Base-by-base conservation (phyloP, 1,284 basidiomycete genomes). In the Melampsora americana region DNA sequence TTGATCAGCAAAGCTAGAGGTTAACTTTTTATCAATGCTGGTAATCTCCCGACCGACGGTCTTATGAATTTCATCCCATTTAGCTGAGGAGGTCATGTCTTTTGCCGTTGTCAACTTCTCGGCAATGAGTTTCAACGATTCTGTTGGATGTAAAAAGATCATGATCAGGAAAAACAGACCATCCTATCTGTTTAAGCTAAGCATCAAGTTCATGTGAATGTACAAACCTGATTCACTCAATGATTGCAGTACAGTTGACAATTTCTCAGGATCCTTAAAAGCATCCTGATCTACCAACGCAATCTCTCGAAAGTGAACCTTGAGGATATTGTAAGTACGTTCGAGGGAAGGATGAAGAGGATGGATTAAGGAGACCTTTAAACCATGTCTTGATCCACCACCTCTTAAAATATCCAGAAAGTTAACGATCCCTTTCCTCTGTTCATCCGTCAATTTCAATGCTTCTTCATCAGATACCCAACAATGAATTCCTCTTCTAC, bases 401-500 rank as follows among this genome's bases (percentile, higher is more conserved):
- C 82, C 81, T 79, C 90, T 90, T 79, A 97, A 86, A 12, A 98
- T 90, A 70, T 93, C 92, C 79, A 98, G 84, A 85, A 90, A 97
- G 23, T 87, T 89, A 20, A 97, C 92, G 60, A 99, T 85, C 0
- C 93, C 88, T 80, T 88, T 90, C 53, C 96, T 86, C 83, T 95
- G 90, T 78, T 96, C 93, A 82, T 99, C 96, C 4, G 91, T 94
- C 69, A 99, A 85, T 77, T 88, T 89, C 85, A 96, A 87, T 0
- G 96, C 96, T 74, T 90, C 88, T 67, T 87, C 85, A 83, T 99
- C 95, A 6, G 92, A 95, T 78, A 99, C 89, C 95, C 95, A 99
- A 82, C 94, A 88, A 86, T 99, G 95, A 80, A 99, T 99, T 79
- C 96, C 95, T 84, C 95, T 91, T 61, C 95, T 90, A 78, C 95